These are phyloP conservation scores for Chamaecyparis obtusa DNA, from an alignment of 75 land plant genomes.

Conservation along the genomic window DNA sequence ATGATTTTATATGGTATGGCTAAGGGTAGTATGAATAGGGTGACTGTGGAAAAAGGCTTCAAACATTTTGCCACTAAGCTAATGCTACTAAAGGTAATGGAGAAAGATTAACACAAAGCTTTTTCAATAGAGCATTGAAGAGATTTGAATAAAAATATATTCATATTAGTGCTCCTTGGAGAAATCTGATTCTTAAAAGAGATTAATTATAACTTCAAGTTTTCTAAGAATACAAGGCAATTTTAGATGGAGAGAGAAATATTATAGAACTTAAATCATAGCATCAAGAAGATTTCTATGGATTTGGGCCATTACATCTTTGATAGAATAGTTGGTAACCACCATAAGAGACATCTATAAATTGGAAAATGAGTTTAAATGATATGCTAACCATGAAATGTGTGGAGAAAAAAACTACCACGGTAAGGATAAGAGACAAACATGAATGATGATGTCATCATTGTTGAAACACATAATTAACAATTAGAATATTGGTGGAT, in stretches of 20 bases:
- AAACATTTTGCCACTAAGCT: not conserved
- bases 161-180: not conserved
- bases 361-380: not conserved
- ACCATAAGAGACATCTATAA: not conserved
- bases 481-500: not conserved
- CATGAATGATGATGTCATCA: not conserved
- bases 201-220: not conserved
- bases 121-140: not conserved
- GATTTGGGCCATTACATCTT: not conserved
- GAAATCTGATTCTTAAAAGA: not conserved
- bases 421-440: not conserved
- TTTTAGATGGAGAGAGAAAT: not conserved
- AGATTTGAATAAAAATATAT: no score
- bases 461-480: not conserved
- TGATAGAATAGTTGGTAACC: not conserved
- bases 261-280: not conserved
- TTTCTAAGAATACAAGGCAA: not conserved
- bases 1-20: no score
- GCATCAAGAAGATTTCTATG: not conserved
- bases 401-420: not conserved
- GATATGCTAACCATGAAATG: no score
- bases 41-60: not conserved
- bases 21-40: no score
- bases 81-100: not conserved
- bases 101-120: not conserved